Evolutionary conservation across 345 rosid genomes (phyloP).

Genomic region (Pistacia atlantica): DNA sequence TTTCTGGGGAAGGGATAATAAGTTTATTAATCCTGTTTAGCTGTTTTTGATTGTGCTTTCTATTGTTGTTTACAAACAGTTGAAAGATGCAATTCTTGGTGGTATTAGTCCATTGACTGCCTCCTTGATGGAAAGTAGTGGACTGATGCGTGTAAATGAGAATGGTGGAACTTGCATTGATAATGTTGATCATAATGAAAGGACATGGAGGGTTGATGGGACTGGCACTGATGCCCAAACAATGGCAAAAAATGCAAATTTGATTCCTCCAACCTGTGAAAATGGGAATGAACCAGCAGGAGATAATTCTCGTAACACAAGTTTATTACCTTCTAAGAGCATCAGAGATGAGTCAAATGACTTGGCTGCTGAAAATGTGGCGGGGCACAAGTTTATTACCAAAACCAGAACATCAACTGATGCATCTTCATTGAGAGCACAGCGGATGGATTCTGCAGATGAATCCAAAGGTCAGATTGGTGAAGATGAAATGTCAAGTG

Average conservation of each 20-base stretch:
- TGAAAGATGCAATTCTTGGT: constrained; percentile 42
- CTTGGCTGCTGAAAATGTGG: constrained; percentile 21
- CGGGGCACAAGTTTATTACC: constrained; percentile 8
- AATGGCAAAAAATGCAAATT: constrained; percentile 24
- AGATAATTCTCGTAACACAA: constrained; percentile 12
- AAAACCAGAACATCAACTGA: constrained; percentile 16
- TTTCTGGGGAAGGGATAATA: neutral
- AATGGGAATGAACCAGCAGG: constrained; percentile 20
- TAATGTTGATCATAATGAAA: constrained; percentile 16
- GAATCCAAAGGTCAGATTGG: constrained; percentile 8
- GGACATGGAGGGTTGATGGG: constrained; percentile 6
- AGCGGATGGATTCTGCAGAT: constrained; percentile 3
- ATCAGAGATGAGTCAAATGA: constrained; percentile 15
- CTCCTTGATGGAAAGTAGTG: constrained; percentile 38
- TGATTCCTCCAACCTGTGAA: constrained; percentile 21
- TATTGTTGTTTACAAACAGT: constrained; percentile 35
- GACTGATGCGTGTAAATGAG: constrained; percentile 29
- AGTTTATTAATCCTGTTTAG: neutral
- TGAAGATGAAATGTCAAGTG: constrained; percentile 34
- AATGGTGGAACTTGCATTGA: neutral
- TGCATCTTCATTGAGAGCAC: constrained; percentile 12
- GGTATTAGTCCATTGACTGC: constrained; percentile 34
- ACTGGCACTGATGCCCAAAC: constrained; percentile 8
- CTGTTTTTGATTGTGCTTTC: constrained; percentile 9
- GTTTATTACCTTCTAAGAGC: constrained; percentile 34